phyloP scores from a whole-genome alignment of 306 rosid species.

The Vachellia pachyceras region DNA sequence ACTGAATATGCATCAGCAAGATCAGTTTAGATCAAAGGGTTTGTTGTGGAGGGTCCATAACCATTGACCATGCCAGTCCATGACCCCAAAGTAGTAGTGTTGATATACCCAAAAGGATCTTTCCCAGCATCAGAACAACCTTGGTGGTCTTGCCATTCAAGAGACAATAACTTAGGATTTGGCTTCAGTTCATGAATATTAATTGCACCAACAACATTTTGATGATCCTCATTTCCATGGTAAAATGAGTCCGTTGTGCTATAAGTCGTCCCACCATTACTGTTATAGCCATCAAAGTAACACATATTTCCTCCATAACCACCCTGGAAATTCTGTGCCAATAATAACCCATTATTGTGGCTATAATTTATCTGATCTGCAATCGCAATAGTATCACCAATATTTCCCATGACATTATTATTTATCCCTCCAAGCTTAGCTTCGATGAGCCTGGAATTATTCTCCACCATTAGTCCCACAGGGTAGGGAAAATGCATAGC shows the following conservation, averaged over 20 bases:
- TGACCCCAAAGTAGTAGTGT: slow-evolving; percentile 48
- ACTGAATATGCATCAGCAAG: not conserved
- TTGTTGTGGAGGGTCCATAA: slow-evolving; percentile 75
- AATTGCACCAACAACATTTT: slow-evolving; percentile 26
- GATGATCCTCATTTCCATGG: slow-evolving; percentile 52
- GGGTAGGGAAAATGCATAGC: not conserved
- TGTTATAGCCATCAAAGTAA: not conserved
- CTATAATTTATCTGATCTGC: not conserved
- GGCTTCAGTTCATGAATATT: slow-evolving; percentile 58
- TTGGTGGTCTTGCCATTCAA: slow-evolving; percentile 77
- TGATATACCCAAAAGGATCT: slow-evolving; percentile 62
- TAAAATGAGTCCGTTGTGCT: slow-evolving; percentile 60
- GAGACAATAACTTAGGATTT: slow-evolving; percentile 58
- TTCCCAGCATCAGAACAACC: slow-evolving; percentile 61
- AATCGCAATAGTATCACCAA: not conserved
- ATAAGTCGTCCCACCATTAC: slow-evolving; percentile 36
- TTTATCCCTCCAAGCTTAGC: not conserved
- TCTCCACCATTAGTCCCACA: not conserved
- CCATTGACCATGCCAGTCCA: slow-evolving; percentile 78
- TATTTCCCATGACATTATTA: not conserved
- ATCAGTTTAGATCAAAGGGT: slow-evolving; percentile 55
- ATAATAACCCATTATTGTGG: not conserved
- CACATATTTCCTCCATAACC: slow-evolving; percentile 13
- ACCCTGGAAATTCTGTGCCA: not conserved
- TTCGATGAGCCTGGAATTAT: not conserved